Evolutionary conservation across 768 basidiomycete species (phyloP), one percentile per base, ranked within the genome.

Genomic region (Artomyces pyxidatus): DNA sequence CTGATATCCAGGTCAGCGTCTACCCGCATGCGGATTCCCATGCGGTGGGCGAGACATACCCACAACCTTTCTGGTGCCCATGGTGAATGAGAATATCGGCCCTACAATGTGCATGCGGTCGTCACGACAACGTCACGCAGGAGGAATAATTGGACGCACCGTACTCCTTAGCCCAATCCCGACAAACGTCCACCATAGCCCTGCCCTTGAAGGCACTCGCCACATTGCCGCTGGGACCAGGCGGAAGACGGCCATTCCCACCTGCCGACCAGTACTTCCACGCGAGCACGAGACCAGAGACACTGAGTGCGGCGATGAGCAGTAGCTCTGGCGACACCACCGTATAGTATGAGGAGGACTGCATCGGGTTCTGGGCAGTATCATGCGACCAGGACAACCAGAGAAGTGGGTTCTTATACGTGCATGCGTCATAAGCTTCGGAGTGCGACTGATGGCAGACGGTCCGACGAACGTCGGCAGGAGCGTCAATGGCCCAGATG

Each of bases 41-140:
- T 30, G 5, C 12, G 0, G 4, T 2, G 2, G 14, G 3, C 14
- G 12, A 17, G 12, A 17, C 29, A 17, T 32, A 49, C 54, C 54
- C 28, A 55, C 17, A n/a, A 29, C 41, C 10, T 7, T 27, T 28
- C 25, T 54, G 11, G 19, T 25, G 17, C 51, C 40, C 17, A 54
- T 11, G 19, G 32, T 43, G 47, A 53, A 45, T 10, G 47, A 49
- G 42, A 56, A 53, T 22, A 53, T 50, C 22, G 27, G 37, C 14
- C 54, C 52, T 53, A 26, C 11, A 32, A 23, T 12, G 10, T n/a
- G 11, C 17, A 16, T 1, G n/a, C 22, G 6, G 21, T 37, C 27
- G 42, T n/a, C 9, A 12, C 14, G 4, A 5, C 14, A 17, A 28
- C 30, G 27, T 1, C 12, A 16, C 19, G 16, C 17, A 32, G 7